Evolutionary conservation across 331 rosid genomes (phyloP).

Genomic region (Phaseolus coccineus): DNA sequence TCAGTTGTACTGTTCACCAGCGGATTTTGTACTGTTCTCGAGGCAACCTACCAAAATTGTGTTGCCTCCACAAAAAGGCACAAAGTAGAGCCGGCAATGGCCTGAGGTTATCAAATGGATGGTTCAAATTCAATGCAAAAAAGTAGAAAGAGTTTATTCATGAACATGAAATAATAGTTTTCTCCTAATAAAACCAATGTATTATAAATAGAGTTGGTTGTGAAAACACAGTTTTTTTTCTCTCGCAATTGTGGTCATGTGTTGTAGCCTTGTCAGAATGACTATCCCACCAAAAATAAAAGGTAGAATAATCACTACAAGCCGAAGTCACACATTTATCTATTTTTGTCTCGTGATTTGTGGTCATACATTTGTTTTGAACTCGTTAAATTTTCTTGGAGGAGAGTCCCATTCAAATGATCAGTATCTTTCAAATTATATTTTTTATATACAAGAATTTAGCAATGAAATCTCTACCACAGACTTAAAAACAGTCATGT

Average conservation of each 20-base stretch:
- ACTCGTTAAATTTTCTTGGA: background rate
- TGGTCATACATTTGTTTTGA: background rate
- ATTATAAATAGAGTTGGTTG: background rate
- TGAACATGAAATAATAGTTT: constrained; percentile 4
- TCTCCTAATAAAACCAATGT: background rate
- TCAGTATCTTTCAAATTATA: background rate
- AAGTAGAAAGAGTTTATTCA: constrained; percentile 4
- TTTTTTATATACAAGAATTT: background rate
- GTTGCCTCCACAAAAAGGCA: constrained; percentile 14
- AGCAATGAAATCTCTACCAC: background rate
- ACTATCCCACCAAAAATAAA: background rate
- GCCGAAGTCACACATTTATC: background rate
- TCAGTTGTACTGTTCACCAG: background rate
- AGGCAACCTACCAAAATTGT: background rate
- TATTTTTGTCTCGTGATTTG: too few relatives aligned
- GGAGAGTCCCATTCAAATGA: background rate
- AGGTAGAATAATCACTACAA: background rate
- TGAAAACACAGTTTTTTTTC: background rate
- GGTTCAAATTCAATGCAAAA: constrained; percentile 37
- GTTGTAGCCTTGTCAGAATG: background rate
- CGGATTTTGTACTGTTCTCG: background rate
- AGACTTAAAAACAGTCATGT: background rate
- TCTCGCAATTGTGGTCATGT: background rate
- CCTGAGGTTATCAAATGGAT: constrained; percentile 24
- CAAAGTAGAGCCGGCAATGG: constrained; percentile 28